phyloP scores from a whole-genome alignment of 208 protist species.

The Leishmania lainsoni region DNA sequence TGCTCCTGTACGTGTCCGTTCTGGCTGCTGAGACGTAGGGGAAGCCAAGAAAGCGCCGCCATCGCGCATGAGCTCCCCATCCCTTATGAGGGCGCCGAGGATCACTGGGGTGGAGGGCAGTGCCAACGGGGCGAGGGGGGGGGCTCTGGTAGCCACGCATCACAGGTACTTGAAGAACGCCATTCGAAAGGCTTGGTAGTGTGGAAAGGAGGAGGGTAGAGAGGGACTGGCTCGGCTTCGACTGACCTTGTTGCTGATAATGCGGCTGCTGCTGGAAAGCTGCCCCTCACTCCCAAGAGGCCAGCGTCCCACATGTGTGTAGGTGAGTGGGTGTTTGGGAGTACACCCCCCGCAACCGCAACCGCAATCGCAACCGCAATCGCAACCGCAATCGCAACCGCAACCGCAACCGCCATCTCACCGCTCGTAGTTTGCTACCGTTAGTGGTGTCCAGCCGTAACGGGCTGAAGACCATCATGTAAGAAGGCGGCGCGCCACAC shows the following conservation, averaged over 20 bases:
- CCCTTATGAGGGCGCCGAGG: too few relatives aligned
- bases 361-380: neutral
- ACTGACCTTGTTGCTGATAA: neutral
- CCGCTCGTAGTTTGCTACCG: neutral
- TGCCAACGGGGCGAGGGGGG: neutral
- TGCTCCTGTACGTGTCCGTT: neutral
- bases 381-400: neutral
- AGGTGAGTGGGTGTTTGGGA: neutral
- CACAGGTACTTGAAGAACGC: neutral
- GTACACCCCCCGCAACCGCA: neutral
- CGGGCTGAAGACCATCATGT: slow-evolving; percentile 20
- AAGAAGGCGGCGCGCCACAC: slow-evolving; percentile 70
- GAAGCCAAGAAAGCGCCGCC: neutral
- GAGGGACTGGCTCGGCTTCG: neutral
- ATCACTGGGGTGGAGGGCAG: too few relatives aligned
- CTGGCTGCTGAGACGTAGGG: neutral
- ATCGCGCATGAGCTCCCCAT: neutral
- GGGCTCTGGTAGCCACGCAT: neutral
- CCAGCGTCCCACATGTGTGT: neutral
- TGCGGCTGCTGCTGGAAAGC: neutral
- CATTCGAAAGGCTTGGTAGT: neutral
- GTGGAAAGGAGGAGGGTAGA: neutral
- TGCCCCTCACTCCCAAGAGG: neutral
- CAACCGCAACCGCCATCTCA: neutral
- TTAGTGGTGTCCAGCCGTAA: neutral